Conservation (phyloP, 1,284 basidiomycete species). For the Leccinum subrobustum region DNA sequence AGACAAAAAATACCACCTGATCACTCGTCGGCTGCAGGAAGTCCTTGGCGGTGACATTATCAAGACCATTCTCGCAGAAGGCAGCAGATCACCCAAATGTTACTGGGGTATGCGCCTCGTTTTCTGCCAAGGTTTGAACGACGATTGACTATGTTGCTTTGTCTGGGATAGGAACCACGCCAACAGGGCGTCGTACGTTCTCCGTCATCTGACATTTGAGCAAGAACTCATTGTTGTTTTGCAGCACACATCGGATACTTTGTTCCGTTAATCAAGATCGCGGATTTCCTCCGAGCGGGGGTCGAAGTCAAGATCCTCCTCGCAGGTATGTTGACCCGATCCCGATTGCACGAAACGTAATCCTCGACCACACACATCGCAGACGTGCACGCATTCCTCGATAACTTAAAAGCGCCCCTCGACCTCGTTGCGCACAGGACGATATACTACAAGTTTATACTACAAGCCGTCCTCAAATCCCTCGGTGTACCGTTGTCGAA, state of each 20-base stretch:
- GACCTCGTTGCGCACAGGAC: slow-evolving; percentile 86
- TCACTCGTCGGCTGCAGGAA: background rate
- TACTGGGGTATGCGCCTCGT: slow-evolving; percentile 43
- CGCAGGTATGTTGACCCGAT: background rate
- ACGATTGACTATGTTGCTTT: background rate
- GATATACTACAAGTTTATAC: slow-evolving; percentile 79
- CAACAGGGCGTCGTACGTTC: background rate
- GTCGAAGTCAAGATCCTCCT: background rate
- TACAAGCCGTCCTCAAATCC: background rate
- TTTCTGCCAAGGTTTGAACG: background rate
- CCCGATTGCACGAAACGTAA: background rate
- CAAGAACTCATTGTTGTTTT: background rate
- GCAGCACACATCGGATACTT: slow-evolving; percentile 1
- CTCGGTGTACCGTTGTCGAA: slow-evolving; percentile 75
- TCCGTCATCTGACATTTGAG: background rate
- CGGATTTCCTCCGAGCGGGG: background rate
- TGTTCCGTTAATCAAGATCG: background rate
- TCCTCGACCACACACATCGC: background rate
- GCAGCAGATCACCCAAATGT: slow-evolving; percentile 72
- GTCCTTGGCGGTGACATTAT: background rate
- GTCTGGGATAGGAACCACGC: background rate
- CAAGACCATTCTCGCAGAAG: slow-evolving; percentile 50
- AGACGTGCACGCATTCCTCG: background rate
- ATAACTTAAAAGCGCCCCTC: background rate
- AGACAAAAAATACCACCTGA: background rate